Evolutionary conservation across 2,329 filamentous ascomycete species (phyloP), one percentile per base, ranked within the genome.

Genomic region (Aureobasidium sp.): DNA sequence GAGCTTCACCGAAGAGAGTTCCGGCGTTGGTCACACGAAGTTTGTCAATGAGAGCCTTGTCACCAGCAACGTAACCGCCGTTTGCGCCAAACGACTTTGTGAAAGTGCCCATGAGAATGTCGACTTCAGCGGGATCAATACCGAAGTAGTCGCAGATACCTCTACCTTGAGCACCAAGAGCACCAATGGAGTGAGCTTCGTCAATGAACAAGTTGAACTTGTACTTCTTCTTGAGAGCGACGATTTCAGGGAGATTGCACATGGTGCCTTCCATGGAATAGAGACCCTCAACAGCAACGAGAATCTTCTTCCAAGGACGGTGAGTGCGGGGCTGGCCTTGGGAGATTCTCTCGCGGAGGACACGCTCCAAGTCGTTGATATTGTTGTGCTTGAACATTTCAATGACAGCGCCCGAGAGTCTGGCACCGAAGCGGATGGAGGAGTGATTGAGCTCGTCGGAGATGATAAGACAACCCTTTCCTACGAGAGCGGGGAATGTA

Each of bases 201-300:
- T 99, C 94, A 64, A 99, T 83, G 71, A 96, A 99, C 2, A 99
- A 84, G 72, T 91, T 84, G 78, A 96, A 99, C 80, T 96, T 97
- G 85, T 99, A 99, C 76, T 90, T 92, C 74, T 87, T 87, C 84
- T 96, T 97, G 67, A 99, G 82, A 56, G 82, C 84, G 63, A 99
- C 78, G 56, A 99, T 81, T 65, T 90, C 90, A 1, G 94, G 94
- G n/a, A 99, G 84, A 74, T 99, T 94, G 76, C 90, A 94, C 90
- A 99, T 96, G 67, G 92, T 97, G 53, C 94, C 94, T 78, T 99
- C 94, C 94, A 99, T 99, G 0, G 93, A 97, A 81, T 99, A 99
- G 24, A 99, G 83, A 69, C 94, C 94, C 75, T 99, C 94, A 41
- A 99, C 90, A 41, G 93, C 92, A 48, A 99, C 90, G 57, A 99